Conservation (phyloP, 2,329 filamentous ascomycete genomes). For the Lachnellula occidentalis region DNA sequence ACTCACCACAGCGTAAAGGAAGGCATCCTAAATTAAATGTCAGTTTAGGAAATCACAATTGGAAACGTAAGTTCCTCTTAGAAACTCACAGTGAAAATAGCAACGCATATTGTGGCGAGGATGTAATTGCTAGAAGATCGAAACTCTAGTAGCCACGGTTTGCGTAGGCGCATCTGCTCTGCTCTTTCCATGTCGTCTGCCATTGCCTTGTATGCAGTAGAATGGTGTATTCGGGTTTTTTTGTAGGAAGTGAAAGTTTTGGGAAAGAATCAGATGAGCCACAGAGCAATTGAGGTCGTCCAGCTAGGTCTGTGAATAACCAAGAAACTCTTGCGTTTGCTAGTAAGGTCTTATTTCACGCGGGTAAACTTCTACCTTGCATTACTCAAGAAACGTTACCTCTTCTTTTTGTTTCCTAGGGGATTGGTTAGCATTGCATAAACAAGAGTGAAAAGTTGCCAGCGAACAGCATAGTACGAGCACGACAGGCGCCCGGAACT, state of each 20-base stretch:
- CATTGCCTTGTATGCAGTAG: neutral
- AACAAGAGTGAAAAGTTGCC: too few relatives aligned
- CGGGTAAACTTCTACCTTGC: too few relatives aligned
- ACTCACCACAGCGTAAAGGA: constrained; percentile 1
- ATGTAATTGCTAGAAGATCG: neutral
- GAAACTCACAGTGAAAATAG: constrained; percentile 1
- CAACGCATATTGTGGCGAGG: constrained; percentile 1
- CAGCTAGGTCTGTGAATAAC: too few relatives aligned
- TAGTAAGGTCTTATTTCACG: too few relatives aligned
- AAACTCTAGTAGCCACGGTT: neutral
- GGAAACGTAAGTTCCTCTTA: neutral
- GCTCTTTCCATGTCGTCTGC: neutral
- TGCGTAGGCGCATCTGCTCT: neutral
- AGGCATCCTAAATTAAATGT: neutral
- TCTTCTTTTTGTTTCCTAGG: too few relatives aligned
- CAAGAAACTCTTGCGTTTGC: too few relatives aligned
- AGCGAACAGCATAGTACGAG: too few relatives aligned
- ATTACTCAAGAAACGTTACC: too few relatives aligned
- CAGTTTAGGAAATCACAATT: neutral
- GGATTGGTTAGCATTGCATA: too few relatives aligned
- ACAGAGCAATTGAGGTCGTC: neutral
- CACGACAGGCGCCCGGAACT: too few relatives aligned
- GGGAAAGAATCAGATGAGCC: neutral
- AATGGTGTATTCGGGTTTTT: neutral
- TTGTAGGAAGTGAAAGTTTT: neutral